Conservation (phyloP, 495 filamentous ascomycete species). For the Podospora appendiculata region DNA sequence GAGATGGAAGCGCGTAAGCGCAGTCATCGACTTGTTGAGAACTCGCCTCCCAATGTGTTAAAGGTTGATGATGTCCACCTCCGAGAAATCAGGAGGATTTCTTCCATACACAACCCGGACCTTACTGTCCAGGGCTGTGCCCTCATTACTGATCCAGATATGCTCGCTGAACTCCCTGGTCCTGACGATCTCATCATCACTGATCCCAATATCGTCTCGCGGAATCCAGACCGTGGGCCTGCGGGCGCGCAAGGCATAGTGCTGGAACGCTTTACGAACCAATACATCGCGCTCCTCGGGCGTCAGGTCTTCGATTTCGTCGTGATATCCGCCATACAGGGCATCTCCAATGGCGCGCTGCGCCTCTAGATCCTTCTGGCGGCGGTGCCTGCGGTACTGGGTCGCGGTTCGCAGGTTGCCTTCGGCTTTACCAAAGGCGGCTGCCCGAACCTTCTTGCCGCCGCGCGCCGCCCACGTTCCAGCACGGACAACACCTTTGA, state of each 20-base stretch:
- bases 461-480: constrained; percentile 40
- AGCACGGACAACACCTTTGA: constrained; percentile 37
- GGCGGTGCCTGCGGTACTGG: constrained; percentile 32
- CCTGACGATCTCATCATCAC: constrained; percentile 79
- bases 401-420: constrained; percentile 26
- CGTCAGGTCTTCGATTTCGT: constrained; percentile 90
- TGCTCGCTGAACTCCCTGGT: constrained; percentile 70
- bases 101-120: constrained; percentile 78
- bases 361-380: constrained; percentile 51
- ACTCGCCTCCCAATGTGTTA: constrained; percentile 18
- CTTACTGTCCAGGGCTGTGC: constrained; percentile 77
- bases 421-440: constrained; percentile 34
- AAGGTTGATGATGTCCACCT: constrained; percentile 81
- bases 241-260: constrained; percentile 77
- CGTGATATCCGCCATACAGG: constrained; percentile 77
- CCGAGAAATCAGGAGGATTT: constrained; percentile 87
- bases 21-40: too few relatives aligned
- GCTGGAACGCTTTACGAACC: constrained; percentile 83
- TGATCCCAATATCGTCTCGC: constrained; percentile 81
- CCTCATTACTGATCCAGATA: constrained; percentile 93
- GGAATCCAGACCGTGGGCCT: constrained; percentile 93
- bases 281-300: constrained; percentile 84
- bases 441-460: constrained; percentile 30
- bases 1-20: too few relatives aligned
- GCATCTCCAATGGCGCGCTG: constrained; percentile 67